Evolutionary conservation across 768 basidiomycete species (phyloP).

Genomic region (Rhodotorula graminis): DNA sequence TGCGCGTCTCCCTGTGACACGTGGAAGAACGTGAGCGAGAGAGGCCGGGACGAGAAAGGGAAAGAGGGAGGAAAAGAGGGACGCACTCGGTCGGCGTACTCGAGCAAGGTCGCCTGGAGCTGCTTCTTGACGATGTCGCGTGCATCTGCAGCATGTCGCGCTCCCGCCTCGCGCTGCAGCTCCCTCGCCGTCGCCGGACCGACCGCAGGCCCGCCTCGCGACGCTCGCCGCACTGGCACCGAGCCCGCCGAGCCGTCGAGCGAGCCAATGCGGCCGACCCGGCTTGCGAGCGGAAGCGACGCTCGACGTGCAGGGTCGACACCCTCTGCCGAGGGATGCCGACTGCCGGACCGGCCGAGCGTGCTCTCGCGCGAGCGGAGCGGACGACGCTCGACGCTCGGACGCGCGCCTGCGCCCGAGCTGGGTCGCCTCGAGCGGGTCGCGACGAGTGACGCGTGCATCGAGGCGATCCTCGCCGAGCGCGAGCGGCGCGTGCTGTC

Average conservation of each 20-base stretch:
- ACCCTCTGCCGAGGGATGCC: constrained; percentile 20
- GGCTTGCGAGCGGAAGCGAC: not conserved
- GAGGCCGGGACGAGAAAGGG: not conserved
- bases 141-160: not conserved
- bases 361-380: constrained; percentile 14
- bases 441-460: constrained; percentile 24
- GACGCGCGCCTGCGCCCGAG: constrained; percentile 1
- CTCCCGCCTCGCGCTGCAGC: not conserved
- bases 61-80: not conserved
- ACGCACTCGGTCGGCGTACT: constrained; percentile 35
- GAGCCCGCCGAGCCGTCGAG: not conserved
- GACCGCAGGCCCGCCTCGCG: no score
- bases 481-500: constrained; percentile 5
- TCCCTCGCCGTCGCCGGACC: not conserved
- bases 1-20: constrained; percentile 29
- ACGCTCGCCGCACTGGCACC: not conserved
- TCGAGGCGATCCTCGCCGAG: constrained; percentile 23
- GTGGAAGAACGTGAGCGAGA: not conserved
- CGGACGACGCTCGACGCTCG: not conserved
- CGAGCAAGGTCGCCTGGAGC: constrained; percentile 14
- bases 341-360: not conserved
- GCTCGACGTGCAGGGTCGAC: constrained; percentile 1
- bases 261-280: not conserved
- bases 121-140: constrained; percentile 22
- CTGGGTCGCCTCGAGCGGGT: constrained; percentile 27